phyloP scores from a whole-genome alignment of 495 filamentous ascomycete species.

The Podospora sp. region DNA sequence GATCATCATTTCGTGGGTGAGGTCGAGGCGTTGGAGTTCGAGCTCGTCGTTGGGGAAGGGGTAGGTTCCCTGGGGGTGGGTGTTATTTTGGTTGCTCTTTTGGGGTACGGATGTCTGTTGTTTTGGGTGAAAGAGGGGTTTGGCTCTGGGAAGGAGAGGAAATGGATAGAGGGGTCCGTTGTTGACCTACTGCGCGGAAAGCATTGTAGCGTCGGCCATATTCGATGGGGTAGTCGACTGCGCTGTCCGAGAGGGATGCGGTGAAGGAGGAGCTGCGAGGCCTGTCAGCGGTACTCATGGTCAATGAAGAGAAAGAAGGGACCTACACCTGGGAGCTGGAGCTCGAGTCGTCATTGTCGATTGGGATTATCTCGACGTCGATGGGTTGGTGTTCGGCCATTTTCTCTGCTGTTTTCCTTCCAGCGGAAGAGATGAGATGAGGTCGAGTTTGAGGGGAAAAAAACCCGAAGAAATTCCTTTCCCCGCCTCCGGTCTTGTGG shows the following conservation, averaged over 20 bases:
- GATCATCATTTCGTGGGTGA: constrained; percentile 51
- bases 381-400: background rate
- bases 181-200: constrained; percentile 53
- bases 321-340: background rate
- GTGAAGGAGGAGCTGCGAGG: background rate
- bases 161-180: too few species aligned
- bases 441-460: background rate
- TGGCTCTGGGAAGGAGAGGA: too few species aligned
- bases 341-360: background rate
- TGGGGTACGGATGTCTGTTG: too few species aligned
- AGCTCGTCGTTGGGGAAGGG: constrained; percentile 54
- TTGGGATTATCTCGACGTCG: background rate
- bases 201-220: constrained; percentile 60
- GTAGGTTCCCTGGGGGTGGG: too few species aligned
- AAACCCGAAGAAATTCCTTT: background rate
- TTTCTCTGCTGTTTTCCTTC: background rate
- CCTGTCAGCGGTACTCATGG: too few species aligned
- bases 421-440: background rate
- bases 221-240: constrained; percentile 49
- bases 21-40: constrained; percentile 63
- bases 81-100: too few species aligned
- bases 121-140: too few species aligned
- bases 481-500: background rate
- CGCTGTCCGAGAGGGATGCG: constrained; percentile 39
- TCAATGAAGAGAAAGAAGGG: background rate